Conservation (phyloP, 2,329 filamentous ascomycete species). For the Penicillium sp. region DNA sequence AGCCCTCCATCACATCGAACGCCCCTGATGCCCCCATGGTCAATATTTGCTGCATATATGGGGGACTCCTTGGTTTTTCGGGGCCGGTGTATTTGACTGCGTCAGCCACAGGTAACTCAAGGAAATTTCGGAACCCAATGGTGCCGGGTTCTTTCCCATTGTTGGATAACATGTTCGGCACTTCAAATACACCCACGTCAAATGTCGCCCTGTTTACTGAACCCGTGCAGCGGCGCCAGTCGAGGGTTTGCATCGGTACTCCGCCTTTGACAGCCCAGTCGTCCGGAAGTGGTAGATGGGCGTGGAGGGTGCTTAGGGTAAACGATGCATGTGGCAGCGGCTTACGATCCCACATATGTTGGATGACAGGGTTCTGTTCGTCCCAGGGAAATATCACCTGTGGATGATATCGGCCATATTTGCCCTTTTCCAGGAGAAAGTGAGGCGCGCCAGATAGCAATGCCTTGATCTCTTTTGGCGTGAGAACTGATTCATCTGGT, state of each 20-base stretch:
- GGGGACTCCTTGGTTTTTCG: conserved; percentile 16
- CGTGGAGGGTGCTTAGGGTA: conserved; percentile 43
- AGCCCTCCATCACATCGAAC: conserved; percentile 35
- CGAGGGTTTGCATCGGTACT: conserved; percentile 24
- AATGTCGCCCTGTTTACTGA: conserved; percentile 39
- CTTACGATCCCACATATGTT: conserved; percentile 41
- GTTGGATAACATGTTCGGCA: conserved; percentile 48
- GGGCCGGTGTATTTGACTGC: conserved; percentile 25
- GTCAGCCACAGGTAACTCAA: conserved; percentile 47
- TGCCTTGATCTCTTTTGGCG: conserved; percentile 38
- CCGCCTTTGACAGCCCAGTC: conserved; percentile 32
- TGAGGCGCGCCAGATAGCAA: conserved; percentile 45
- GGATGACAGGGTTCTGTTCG: conserved; percentile 37
- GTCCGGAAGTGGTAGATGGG: conserved; percentile 43
- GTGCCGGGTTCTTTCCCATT: conserved; percentile 47
- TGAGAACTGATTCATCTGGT: conserved; percentile 17
- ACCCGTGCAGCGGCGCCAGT: conserved; percentile 25
- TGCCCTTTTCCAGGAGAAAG: conserved; percentile 45
- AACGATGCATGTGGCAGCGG: conserved; percentile 42
- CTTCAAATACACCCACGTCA: conserved; percentile 46
- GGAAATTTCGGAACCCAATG: conserved; percentile 46
- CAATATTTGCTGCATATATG: conserved; percentile 24
- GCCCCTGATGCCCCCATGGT: conserved; percentile 30
- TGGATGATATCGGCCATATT: conserved; percentile 40
- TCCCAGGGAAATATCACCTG: conserved; percentile 47